A percentile compares a stretch with the other conserved stretches of the same genome.
Evolutionary conservation across 2,329 filamentous ascomycete species (phyloP).

Genomic region (Diaporthe ilicicola): DNA sequence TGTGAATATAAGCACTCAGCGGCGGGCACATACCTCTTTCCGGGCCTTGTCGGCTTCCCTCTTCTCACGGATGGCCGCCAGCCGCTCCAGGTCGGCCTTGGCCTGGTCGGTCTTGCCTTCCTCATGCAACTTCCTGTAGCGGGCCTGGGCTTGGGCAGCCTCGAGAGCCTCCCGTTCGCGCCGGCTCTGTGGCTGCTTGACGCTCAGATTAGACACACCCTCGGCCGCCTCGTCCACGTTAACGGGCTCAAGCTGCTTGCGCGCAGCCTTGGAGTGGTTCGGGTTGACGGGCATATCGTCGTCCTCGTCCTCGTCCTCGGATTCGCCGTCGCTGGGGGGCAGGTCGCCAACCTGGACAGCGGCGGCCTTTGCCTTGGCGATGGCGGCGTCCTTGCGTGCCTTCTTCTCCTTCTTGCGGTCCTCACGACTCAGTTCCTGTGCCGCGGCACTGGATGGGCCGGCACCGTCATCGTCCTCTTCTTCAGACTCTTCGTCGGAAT

Average conservation of each 20-base stretch:
- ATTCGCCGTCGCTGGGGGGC: slow-evolving; percentile 75
- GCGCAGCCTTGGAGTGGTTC: slow-evolving; percentile 83
- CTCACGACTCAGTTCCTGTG: slow-evolving; percentile 75
- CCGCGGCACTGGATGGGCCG: slow-evolving; percentile 47
- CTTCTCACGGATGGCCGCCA: slow-evolving; percentile 85
- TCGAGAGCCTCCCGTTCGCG: slow-evolving; percentile 78
- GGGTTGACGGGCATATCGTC: slow-evolving; percentile 85
- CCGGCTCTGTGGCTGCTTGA: slow-evolving; percentile 51
- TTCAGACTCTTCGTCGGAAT: slow-evolving; percentile 58
- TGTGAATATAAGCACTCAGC: neutral
- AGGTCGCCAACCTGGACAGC: slow-evolving; percentile 85
- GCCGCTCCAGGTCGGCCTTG: slow-evolving; percentile 83
- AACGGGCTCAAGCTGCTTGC: slow-evolving; percentile 62
- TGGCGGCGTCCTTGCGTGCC: slow-evolving; percentile 89
- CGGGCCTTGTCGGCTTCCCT: slow-evolving; percentile 83
- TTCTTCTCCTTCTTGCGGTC: slow-evolving; percentile 88
- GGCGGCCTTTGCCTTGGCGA: slow-evolving; percentile 76
- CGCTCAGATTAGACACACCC: slow-evolving; percentile 62
- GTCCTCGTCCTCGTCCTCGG: slow-evolving; percentile 66
- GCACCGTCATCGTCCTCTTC: slow-evolving; percentile 53
- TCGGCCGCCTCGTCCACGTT: slow-evolving; percentile 60
- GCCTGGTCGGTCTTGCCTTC: slow-evolving; percentile 98
- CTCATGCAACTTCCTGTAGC: slow-evolving; percentile 90
- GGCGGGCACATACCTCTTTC: slow-evolving; percentile 72
- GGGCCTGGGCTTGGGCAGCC: slow-evolving; percentile 87